A percentile compares a stretch with the other conserved stretches of the same genome.
Conservation (phyloP, 352 stramenopile genomes). For the Pythium sukuiense region DNA sequence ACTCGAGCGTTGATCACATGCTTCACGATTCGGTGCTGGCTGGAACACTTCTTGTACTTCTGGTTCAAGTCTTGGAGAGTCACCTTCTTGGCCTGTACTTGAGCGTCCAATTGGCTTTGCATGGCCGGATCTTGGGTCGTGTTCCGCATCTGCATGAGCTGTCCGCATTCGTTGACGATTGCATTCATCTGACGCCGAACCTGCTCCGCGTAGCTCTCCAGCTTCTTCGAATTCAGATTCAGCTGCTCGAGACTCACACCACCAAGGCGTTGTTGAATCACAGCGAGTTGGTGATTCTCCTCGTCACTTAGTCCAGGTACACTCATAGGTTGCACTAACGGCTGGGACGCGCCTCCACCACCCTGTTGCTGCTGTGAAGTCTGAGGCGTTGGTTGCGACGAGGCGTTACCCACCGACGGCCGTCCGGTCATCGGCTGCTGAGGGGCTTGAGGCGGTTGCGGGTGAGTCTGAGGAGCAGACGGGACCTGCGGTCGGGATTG, state of each 20-base stretch:
- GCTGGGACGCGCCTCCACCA: background rate
- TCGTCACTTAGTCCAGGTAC: slow-evolving; percentile 60
- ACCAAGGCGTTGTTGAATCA: slow-evolving; percentile 73
- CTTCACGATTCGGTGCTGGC: slow-evolving; percentile 80
- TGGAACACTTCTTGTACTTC: slow-evolving; percentile 80
- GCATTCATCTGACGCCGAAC: slow-evolving; percentile 78
- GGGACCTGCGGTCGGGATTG: background rate
- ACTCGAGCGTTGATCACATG: slow-evolving; percentile 64
- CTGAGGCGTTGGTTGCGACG: slow-evolving; percentile 1
- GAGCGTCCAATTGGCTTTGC: slow-evolving; percentile 62
- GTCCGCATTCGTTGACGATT: slow-evolving; percentile 81
- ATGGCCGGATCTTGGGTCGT: slow-evolving; percentile 64
- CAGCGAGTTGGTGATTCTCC: slow-evolving; percentile 65
- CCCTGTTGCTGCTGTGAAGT: background rate
- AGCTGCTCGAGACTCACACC: slow-evolving; percentile 72
- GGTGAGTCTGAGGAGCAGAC: background rate
- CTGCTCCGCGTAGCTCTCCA: slow-evolving; percentile 80
- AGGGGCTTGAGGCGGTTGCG: slow-evolving; percentile 21
- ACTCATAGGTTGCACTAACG: slow-evolving; percentile 1
- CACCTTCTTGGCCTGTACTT: slow-evolving; percentile 70
- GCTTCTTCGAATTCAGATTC: slow-evolving; percentile 76
- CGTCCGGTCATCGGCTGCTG: slow-evolving; percentile 20
- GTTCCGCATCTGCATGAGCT: slow-evolving; percentile 75
- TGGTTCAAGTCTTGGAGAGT: slow-evolving; percentile 76
- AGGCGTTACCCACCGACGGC: background rate